Conservation (phyloP, 1,284 basidiomycete species). For the Phlebopus sp. region DNA sequence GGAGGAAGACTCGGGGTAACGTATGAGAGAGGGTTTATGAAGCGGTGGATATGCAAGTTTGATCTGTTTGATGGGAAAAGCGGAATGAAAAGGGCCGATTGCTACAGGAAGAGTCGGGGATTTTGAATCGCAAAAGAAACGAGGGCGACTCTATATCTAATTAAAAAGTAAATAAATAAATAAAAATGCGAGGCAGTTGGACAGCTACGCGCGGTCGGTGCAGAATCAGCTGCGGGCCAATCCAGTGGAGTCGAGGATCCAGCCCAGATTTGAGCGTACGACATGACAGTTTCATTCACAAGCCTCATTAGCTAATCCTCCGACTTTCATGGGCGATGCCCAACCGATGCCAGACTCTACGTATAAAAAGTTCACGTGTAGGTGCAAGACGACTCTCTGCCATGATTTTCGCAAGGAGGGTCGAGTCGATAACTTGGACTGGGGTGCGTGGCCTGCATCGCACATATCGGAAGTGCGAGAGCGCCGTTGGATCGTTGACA, state of each 20-base stretch:
- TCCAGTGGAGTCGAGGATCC: too few relatives aligned
- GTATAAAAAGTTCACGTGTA: too few relatives aligned
- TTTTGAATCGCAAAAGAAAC: slow-evolving; percentile 28
- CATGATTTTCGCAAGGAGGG: too few relatives aligned
- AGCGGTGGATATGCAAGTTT: slow-evolving; percentile 17
- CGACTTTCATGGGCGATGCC: slow-evolving; percentile 19
- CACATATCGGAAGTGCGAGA: slow-evolving; percentile 22
- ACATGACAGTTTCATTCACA: slow-evolving; percentile 12
- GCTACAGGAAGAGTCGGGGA: slow-evolving; percentile 28
- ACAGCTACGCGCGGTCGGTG: slow-evolving; percentile 23
- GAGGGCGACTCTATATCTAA: too few relatives aligned
- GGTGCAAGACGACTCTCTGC: too few relatives aligned
- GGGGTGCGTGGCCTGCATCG: too few relatives aligned
- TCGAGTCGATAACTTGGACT: too few relatives aligned
- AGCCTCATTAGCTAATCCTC: slow-evolving; percentile 31
- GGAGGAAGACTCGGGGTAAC: slow-evolving; percentile 16
- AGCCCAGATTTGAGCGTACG: too few relatives aligned
- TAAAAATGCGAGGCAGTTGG: too few relatives aligned
- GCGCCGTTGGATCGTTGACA: slow-evolving; percentile 13
- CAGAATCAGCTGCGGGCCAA: slow-evolving; percentile 23
- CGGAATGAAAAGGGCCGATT: slow-evolving; percentile 31
- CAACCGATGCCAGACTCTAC: too few relatives aligned
- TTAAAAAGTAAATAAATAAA: too few relatives aligned
- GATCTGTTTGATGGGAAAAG: slow-evolving; percentile 26
- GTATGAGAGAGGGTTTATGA: slow-evolving; percentile 24